These are phyloP conservation scores for Beauveria sp. DNA, from an alignment of 2,329 filamentous ascomycete species.

Conservation along the genomic window DNA sequence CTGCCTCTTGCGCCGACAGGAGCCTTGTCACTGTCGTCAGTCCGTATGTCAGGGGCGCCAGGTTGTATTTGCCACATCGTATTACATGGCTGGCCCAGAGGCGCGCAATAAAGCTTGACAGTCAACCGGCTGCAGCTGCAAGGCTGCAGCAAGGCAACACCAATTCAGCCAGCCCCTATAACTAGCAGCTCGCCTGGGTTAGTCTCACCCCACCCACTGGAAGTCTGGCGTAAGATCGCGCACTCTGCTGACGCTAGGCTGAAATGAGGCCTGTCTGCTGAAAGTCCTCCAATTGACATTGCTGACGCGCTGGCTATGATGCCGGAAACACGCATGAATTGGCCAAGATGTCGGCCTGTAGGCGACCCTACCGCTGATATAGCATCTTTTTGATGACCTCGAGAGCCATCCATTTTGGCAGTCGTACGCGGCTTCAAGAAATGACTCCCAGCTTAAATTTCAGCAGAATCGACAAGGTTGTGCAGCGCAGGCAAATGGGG, in stretches of 20 bases:
- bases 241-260: neutral
- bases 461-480: neutral
- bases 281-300: neutral
- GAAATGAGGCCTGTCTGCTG: neutral
- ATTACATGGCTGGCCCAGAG: neutral
- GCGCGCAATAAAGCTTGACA: neutral
- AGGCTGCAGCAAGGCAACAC: neutral
- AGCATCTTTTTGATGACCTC: neutral
- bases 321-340: neutral
- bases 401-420: neutral
- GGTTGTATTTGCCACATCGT: neutral
- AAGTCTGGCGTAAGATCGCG: conserved; percentile 4
- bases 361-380: neutral
- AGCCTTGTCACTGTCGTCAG: neutral
- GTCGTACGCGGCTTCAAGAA: neutral
- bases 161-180: neutral
- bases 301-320: neutral
- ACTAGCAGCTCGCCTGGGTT: neutral
- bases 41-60: neutral
- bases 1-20: neutral
- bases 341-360: neutral
- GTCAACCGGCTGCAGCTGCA: conserved; percentile 1
- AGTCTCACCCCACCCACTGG: neutral
- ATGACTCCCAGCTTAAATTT: neutral
- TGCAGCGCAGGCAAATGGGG: neutral